phyloP scores from a whole-genome alignment of 306 rosid genomes.

The Dicorynia guianensis region DNA sequence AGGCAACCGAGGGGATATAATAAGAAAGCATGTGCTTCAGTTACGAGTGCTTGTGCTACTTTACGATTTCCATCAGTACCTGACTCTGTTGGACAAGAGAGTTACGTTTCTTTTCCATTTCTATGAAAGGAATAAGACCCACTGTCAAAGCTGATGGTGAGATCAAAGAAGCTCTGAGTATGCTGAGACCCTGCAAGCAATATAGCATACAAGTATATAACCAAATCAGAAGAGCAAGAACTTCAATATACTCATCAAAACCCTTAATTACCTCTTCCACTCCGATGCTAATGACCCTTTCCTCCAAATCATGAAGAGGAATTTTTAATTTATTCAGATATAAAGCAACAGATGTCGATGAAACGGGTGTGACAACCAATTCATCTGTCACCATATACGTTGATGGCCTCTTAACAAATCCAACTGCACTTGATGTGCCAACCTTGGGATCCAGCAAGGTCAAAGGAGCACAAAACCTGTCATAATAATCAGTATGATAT shows the following conservation, averaged over 20 bases:
- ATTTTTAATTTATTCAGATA: background rate
- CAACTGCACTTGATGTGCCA: background rate
- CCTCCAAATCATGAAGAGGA: background rate
- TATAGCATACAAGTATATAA: background rate
- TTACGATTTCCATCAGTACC: too few species aligned
- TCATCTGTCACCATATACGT: background rate
- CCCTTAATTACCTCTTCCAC: background rate
- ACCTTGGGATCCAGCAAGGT: background rate
- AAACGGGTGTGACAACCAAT: background rate
- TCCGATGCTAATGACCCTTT: background rate
- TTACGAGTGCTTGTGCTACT: too few species aligned
- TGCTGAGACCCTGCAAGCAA: background rate
- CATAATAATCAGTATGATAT: too few species aligned
- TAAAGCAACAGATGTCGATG: background rate
- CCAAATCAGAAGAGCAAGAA: too few species aligned
- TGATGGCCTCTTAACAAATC: background rate
- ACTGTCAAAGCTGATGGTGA: background rate
- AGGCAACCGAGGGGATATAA: too few species aligned
- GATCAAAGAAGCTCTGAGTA: conserved; percentile 3
- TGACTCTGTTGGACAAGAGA: too few species aligned
- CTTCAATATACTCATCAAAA: too few species aligned
- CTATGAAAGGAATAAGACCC: conserved; percentile 1
- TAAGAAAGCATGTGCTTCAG: too few species aligned
- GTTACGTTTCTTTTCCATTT: too few species aligned
- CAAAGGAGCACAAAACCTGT: background rate